A percentile compares a stretch with the other conserved stretches of the same genome.
Conservation (phyloP, 805 yeast genomes). For the Barnettozyma pratensis region DNA sequence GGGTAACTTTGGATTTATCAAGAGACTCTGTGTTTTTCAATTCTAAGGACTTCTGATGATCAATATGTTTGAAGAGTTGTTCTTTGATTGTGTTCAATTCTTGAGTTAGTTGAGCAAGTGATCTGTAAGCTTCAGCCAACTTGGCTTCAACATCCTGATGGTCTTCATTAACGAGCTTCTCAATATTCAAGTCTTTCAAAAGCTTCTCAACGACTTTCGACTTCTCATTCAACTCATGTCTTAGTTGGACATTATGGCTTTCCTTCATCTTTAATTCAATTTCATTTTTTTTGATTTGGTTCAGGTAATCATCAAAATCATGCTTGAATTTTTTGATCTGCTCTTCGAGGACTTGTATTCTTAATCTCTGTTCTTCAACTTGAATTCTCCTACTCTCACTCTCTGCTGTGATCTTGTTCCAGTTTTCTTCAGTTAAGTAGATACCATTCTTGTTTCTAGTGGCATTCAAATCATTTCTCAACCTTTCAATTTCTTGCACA, state of each 20-base stretch:
- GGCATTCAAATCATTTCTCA: slow-evolving; percentile 57
- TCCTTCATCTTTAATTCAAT: slow-evolving; percentile 12
- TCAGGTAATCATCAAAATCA: slow-evolving; percentile 33
- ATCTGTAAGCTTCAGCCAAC: slow-evolving; percentile 12
- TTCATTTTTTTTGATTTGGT: slow-evolving; percentile 19
- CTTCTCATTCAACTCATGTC: slow-evolving; percentile 8
- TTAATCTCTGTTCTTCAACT: slow-evolving; percentile 45
- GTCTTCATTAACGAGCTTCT: slow-evolving; percentile 14
- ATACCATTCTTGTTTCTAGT: slow-evolving; percentile 64
- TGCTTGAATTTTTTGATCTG: slow-evolving; percentile 38
- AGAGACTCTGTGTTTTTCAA: slow-evolving; percentile 13
- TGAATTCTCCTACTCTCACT: slow-evolving; percentile 44
- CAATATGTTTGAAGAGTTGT: slow-evolving; percentile 18
- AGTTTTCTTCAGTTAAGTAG: slow-evolving; percentile 50
- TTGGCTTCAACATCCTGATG: slow-evolving; percentile 19
- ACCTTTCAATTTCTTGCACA: slow-evolving; percentile 47
- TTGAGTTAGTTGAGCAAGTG: slow-evolving; percentile 4
- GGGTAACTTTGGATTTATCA: slow-evolving; percentile 4
- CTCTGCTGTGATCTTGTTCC: slow-evolving; percentile 37
- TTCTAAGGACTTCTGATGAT: slow-evolving; percentile 11
- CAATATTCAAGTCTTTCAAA: slow-evolving; percentile 14
- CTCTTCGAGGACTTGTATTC: slow-evolving; percentile 42
- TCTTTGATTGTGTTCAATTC: slow-evolving; percentile 10
- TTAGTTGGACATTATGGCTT: slow-evolving; percentile 4
- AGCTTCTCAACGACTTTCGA: slow-evolving; percentile 4